Base-by-base conservation (phyloP, 495 filamentous ascomycete genomes). In the Penicillium samsonianum region DNA sequence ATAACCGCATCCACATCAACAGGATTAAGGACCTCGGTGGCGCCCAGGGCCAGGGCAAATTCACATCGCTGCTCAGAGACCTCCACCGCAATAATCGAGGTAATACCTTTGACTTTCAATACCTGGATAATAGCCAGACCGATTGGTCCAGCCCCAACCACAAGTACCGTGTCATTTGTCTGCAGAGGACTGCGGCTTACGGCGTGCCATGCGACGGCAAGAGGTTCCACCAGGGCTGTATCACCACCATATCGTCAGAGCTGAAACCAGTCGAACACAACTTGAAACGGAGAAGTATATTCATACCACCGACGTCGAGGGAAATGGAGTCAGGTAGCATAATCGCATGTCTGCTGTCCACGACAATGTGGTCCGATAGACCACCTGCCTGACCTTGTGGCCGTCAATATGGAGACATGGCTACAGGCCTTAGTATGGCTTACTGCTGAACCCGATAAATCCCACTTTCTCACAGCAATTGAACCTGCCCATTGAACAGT, bases 151-250 rank as follows among this genome's bases (percentile, higher is more conserved):
- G 78, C 84, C 19, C 86, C 86, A 9, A 87, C 63, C 23, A 89
- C 70, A 17, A 88, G 64, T 4, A 77, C 78, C 3, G 72, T 72
- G 50, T 82, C 73, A n/a, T 72, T 71, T 16, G 65, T 55, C 52
- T 84, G 78, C 61, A 84, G 74, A 0, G 78, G 74, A 16, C 76
- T 79, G 42, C 76, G 65, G 17, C 78, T 80, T 40, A 88, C 79
- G n/a, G 83, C 84, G 65, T 88, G 84, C 84, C 84, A 88, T 51
- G 77, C 86, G 5, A 88, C 85, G 10, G 83, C 71, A 0, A 88
- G 70, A 1, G 86, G 86, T 55, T 89, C 85, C 43, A 87, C 69
- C 17, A 85, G 69, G 3, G 84, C 82, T 72, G 64, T 54, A 4
- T 51, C n/a, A 28, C n/a, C 30, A 23, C 11, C 7, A 23, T 6